A percentile compares a stretch with the other conserved stretches of the same genome.
Evolutionary conservation across 148 eudicot genomes (phyloP).

Genomic region (Vaccinium vitisidaea): DNA sequence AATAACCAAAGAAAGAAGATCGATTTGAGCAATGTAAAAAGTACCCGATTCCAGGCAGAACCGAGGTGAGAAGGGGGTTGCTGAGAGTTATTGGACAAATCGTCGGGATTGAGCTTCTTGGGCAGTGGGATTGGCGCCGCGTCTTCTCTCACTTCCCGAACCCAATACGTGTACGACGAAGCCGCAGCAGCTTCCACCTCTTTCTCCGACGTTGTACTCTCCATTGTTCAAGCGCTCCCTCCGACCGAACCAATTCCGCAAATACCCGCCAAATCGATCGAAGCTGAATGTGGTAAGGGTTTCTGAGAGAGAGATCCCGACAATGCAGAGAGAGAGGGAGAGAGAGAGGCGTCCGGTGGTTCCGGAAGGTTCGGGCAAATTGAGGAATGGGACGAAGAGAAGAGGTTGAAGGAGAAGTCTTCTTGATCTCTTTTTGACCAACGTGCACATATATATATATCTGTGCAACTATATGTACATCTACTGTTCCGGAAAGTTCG

Average conservation of each 20-base stretch:
- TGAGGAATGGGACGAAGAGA: not conserved
- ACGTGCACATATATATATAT: too few relatives aligned
- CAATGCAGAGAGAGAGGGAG: not conserved
- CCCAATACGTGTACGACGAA: constrained; percentile 87
- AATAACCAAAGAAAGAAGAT: not conserved
- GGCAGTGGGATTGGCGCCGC: constrained; percentile 86
- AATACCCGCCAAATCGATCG: not conserved
- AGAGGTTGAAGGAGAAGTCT: not conserved
- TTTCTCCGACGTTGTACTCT: constrained; percentile 19
- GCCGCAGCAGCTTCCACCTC: constrained; percentile 31
- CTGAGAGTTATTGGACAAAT: constrained; percentile 29
- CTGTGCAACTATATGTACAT: too few relatives aligned
- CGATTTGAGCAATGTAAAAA: not conserved
- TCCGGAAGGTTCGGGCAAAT: not conserved
- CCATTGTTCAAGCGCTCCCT: not conserved
- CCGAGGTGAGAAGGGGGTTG: constrained; percentile 49
- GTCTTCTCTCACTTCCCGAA: constrained; percentile 50
- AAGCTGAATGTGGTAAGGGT: not conserved
- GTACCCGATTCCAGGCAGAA: constrained; percentile 86
- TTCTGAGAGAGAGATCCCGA: not conserved
- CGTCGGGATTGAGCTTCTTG: constrained; percentile 53
- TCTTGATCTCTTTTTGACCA: not conserved
- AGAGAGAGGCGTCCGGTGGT: not conserved
- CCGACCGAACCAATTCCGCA: not conserved
- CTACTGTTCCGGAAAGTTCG: not conserved